A percentile compares a stretch with the other conserved stretches of the same genome.
Evolutionary conservation across 2,329 filamentous ascomycete genomes (phyloP).

Genomic region (Atkinsonella texensis): DNA sequence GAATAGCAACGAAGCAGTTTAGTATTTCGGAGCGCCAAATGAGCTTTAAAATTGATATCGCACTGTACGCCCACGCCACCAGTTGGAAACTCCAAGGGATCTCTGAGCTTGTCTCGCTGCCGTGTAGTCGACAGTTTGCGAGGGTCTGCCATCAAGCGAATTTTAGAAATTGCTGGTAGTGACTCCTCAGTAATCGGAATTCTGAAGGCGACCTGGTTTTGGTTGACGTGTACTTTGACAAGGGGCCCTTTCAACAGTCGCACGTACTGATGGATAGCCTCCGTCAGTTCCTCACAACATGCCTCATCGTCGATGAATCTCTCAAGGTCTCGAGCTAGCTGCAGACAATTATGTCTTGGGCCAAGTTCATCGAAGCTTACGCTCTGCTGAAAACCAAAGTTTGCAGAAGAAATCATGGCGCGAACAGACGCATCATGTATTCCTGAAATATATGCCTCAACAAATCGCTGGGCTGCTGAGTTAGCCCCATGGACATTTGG

Average conservation of each 20-base stretch:
- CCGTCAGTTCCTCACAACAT: constrained; percentile 27
- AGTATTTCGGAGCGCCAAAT: constrained; percentile 75
- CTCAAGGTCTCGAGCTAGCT: constrained; percentile 45
- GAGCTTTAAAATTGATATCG: constrained; percentile 84
- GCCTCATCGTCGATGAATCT: constrained; percentile 35
- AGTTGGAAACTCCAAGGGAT: constrained; percentile 66
- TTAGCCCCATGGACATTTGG: constrained; percentile 17
- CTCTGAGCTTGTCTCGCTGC: constrained; percentile 40
- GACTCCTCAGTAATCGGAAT: constrained; percentile 26
- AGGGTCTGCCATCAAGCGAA: constrained; percentile 36
- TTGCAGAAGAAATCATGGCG: constrained; percentile 21
- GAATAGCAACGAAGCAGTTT: constrained; percentile 73
- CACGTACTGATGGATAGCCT: constrained; percentile 37
- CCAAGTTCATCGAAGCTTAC: constrained; percentile 29
- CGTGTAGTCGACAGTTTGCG: constrained; percentile 37
- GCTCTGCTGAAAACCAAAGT: constrained; percentile 8
- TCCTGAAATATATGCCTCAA: constrained; percentile 39
- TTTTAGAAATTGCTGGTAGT: constrained; percentile 25
- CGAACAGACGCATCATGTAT: constrained; percentile 35
- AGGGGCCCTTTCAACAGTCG: constrained; percentile 32
- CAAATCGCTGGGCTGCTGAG: constrained; percentile 12
- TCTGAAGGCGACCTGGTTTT: constrained; percentile 11
- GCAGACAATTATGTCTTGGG: constrained; percentile 40
- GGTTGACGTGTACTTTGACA: constrained; percentile 5
- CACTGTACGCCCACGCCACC: constrained; percentile 70